A percentile compares a stretch with the other conserved stretches of the same genome.
Conservation (phyloP, 208 protist species). For the Paratrypanosoma confusum region DNA sequence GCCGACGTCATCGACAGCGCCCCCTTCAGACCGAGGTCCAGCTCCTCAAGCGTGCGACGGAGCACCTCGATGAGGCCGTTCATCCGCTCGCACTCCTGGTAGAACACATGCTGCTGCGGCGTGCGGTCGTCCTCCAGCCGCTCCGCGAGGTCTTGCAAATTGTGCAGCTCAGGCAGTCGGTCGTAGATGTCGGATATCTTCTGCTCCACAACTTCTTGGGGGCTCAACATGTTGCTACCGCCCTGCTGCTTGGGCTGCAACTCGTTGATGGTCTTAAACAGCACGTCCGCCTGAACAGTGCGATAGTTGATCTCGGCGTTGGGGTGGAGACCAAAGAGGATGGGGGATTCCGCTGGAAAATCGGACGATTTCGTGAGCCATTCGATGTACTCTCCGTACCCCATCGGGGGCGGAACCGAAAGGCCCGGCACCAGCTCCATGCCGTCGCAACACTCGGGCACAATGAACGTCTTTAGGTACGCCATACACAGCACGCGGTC, state of each 20-base stretch:
- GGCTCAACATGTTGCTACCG: constrained; percentile 76
- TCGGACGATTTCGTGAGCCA: constrained; percentile 86
- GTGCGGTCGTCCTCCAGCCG: constrained; percentile 93
- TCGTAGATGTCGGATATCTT: constrained; percentile 89
- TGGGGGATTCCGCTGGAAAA: constrained; percentile 91
- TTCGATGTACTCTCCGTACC: constrained; percentile 92
- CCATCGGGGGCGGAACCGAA: constrained; percentile 61
- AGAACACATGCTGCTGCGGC: constrained; percentile 97
- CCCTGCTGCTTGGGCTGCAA: constrained; percentile 91
- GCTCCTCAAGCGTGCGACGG: constrained; percentile 88
- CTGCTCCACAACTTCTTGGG: constrained; percentile 86
- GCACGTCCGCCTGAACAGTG: constrained; percentile 90
- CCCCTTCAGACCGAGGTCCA: constrained; percentile 94
- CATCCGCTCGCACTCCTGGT: constrained; percentile 98
- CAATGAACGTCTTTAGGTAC: constrained; percentile 89
- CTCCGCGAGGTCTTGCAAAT: constrained; percentile 87
- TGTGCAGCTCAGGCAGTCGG: constrained; percentile 85
- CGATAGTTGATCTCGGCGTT: constrained; percentile 99
- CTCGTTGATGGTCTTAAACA: constrained; percentile 96
- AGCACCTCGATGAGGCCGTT: constrained; percentile 92
- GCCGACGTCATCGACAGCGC: constrained; percentile 88
- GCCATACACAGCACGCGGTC: constrained; percentile 96
- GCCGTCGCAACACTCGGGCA: constrained; percentile 84
- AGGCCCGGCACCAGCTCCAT: constrained; percentile 92
- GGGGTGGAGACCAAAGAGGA: constrained; percentile 97